Percentiles rank a stretch among this genome's conserved stretches.
Conservation (phyloP, 768 basidiomycete species). For the Leccinum subtestaceum region DNA sequence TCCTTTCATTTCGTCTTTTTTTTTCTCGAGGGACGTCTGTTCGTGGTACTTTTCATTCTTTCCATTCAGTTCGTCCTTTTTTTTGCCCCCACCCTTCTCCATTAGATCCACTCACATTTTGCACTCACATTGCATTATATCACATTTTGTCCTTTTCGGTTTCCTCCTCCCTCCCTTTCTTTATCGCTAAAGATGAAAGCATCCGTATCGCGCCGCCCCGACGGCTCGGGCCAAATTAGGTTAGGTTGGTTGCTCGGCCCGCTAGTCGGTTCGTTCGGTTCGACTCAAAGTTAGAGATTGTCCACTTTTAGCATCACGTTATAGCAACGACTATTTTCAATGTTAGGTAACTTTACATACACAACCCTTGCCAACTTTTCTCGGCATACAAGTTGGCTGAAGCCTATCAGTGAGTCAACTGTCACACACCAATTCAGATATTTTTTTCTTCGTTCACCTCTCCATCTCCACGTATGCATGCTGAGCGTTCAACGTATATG, state of each 20-base stretch:
- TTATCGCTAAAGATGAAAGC: background rate
- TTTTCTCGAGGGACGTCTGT: background rate
- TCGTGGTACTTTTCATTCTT: background rate
- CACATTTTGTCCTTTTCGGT: background rate
- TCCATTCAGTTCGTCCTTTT: background rate
- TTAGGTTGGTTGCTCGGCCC: background rate
- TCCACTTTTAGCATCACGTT: background rate
- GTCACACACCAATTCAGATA: background rate
- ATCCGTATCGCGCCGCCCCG: background rate
- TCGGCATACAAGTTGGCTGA: background rate
- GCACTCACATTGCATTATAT: background rate
- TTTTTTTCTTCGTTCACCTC: background rate
- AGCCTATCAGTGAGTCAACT: background rate
- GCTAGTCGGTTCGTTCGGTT: background rate
- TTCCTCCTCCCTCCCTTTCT: background rate
- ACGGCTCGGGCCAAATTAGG: background rate
- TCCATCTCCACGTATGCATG: background rate
- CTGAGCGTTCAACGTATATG: background rate
- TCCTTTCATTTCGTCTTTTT: background rate
- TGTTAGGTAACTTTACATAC: background rate
- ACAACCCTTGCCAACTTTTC: background rate
- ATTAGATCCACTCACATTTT: background rate
- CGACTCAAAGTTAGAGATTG: background rate
- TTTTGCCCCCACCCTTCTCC: background rate
- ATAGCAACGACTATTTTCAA: background rate